These are phyloP conservation scores for Dryas alaskensis DNA, from an alignment of 306 rosid species.

Conservation along the genomic window DNA sequence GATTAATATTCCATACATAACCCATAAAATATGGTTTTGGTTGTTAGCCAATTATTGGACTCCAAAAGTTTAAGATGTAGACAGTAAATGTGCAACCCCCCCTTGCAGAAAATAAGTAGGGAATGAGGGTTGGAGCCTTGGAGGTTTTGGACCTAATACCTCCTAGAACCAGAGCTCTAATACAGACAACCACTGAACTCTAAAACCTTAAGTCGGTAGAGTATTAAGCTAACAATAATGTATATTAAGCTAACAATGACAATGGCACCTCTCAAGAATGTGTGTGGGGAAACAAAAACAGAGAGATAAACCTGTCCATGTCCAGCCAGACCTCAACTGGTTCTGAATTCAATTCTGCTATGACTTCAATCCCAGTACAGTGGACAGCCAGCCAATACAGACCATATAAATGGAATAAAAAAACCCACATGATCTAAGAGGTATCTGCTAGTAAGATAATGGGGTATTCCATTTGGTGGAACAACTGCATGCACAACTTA, in stretches of 20 bases:
- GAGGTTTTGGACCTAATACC: too few species aligned
- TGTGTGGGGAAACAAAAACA: slow-evolving; percentile 3
- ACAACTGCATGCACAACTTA: slow-evolving; percentile 15
- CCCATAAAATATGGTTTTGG: neutral
- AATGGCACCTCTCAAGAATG: neutral
- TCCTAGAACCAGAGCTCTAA: too few species aligned
- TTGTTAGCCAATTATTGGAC: too few species aligned
- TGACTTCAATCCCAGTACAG: neutral
- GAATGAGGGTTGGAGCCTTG: too few species aligned
- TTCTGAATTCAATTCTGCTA: neutral
- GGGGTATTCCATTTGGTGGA: slow-evolving; percentile 8
- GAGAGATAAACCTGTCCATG: slow-evolving; percentile 2
- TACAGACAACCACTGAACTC: too few species aligned
- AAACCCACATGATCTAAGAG: too few species aligned
- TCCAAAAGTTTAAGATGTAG: too few species aligned
- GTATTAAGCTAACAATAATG: too few species aligned
- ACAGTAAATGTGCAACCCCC: too few species aligned
- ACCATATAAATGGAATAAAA: neutral
- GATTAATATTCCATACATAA: neutral
- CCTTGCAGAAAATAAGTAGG: too few species aligned
- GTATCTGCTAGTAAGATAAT: neutral
- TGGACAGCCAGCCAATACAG: slow-evolving; percentile 2
- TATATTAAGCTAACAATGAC: neutral
- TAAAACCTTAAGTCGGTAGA: too few species aligned
- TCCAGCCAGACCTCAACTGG: neutral